Percentiles rank a stretch among this genome's conserved stretches.
phyloP scores from a whole-genome alignment of 2,329 filamentous ascomycete species.

The Pezicula carpinea region DNA sequence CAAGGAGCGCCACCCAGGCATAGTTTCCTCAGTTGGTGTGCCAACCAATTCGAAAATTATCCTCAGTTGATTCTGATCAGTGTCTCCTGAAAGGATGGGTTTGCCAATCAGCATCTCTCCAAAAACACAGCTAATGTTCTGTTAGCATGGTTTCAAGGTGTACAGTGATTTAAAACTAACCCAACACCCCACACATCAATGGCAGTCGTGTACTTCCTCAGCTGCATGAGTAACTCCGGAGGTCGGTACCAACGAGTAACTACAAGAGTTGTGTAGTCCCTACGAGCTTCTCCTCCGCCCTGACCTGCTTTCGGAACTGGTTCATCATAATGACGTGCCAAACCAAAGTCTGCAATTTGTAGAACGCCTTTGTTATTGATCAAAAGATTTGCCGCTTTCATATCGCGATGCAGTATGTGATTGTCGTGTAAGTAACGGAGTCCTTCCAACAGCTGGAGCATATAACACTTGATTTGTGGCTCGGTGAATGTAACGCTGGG shows the following conservation, averaged over 20 bases:
- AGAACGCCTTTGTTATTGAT: slow-evolving; percentile 93
- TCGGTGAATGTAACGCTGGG: slow-evolving; percentile 82
- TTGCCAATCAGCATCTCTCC: slow-evolving; percentile 95
- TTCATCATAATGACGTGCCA: slow-evolving; percentile 91
- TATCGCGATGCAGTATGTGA: slow-evolving; percentile 90
- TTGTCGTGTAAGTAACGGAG: slow-evolving; percentile 85
- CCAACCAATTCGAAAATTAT: slow-evolving; percentile 93
- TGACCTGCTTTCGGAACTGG: slow-evolving; percentile 69
- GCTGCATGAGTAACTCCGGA: slow-evolving; percentile 82
- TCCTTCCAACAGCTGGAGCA: slow-evolving; percentile 88
- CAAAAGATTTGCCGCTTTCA: slow-evolving; percentile 97
- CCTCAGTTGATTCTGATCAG: slow-evolving; percentile 83
- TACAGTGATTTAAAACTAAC: slow-evolving; percentile 44
- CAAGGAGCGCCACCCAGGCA: slow-evolving; percentile 84
- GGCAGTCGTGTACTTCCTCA: slow-evolving; percentile 90
- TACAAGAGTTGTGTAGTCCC: slow-evolving; percentile 94
- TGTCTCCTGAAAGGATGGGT: slow-evolving; percentile 86
- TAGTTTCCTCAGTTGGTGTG: slow-evolving; percentile 80
- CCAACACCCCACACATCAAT: slow-evolving; percentile 99
- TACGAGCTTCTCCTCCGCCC: slow-evolving; percentile 76
- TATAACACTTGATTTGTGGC: slow-evolving; percentile 95
- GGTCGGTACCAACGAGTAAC: slow-evolving; percentile 97
- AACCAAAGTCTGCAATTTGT: slow-evolving; percentile 95
- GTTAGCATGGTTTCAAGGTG: slow-evolving; percentile 19
- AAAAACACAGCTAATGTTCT: slow-evolving; percentile 75